A percentile compares a stretch with the other conserved stretches of the same genome.
These are phyloP conservation scores for Crithidia bombi DNA, from an alignment of 208 protist species.

Conservation along the genomic window DNA sequence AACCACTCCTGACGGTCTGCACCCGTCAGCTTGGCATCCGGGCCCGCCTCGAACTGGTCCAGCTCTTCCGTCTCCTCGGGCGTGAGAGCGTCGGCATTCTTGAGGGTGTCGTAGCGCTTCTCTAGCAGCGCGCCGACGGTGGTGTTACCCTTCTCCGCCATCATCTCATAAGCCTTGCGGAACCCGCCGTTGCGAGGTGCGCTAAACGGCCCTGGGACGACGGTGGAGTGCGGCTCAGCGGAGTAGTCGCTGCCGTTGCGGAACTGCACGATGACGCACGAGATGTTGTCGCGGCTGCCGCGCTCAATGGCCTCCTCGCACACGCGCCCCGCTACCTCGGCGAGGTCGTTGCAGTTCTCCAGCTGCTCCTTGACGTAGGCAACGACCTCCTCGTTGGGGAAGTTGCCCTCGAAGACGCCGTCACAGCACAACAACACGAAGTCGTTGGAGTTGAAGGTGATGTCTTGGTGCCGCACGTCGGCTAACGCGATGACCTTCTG, in stretches of 20 bases:
- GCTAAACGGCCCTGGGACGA: conserved; percentile 85
- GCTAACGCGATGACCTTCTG: conserved; percentile 92
- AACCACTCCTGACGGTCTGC: conserved; percentile 79
- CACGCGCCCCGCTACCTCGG: conserved; percentile 80
- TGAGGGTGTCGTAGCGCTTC: conserved; percentile 79
- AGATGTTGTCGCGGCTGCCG: conserved; percentile 93
- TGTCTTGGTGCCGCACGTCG: conserved; percentile 78
- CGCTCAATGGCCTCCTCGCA: conserved; percentile 90
- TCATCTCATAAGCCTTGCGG: conserved; percentile 85
- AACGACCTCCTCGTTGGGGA: conserved; percentile 92
- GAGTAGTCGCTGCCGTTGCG: conserved; percentile 78
- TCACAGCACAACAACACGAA: conserved; percentile 93
- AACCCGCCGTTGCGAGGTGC: conserved; percentile 74
- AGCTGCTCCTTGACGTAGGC: conserved; percentile 86
- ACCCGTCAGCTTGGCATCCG: conserved; percentile 45
- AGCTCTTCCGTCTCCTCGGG: conserved; percentile 65
- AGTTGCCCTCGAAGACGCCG: conserved; percentile 92
- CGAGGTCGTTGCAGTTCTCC: conserved; percentile 70
- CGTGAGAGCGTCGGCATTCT: conserved; percentile 40
- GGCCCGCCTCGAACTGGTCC: conserved; percentile 56
- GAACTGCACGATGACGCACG: conserved; percentile 92
- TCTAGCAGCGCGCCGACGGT: conserved; percentile 80
- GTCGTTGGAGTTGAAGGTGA: conserved; percentile 74
- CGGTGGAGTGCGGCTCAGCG: conserved; percentile 58
- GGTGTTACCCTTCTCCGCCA: conserved; percentile 73